Evolutionary conservation across 202 grass and related monocot species (phyloP).

Genomic region (Panicum virgatum): DNA sequence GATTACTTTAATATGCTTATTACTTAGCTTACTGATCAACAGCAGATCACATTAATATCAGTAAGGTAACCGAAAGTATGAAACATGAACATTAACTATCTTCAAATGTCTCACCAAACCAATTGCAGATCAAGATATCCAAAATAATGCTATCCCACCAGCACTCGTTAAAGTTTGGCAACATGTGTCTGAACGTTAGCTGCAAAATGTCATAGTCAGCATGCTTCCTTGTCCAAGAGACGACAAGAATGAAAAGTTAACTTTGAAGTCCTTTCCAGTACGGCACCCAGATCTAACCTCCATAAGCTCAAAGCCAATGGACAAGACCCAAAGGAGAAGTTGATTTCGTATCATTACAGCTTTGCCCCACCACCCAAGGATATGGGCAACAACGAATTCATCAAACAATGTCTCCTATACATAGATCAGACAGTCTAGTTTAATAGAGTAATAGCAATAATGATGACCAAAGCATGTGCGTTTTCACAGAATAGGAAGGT

Average conservation of each 20-base stretch:
- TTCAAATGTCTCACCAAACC: constrained; percentile 82
- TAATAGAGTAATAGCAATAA: constrained; percentile 45
- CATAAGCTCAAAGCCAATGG: constrained; percentile 98
- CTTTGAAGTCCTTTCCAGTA: neutral
- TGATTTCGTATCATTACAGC: constrained; percentile 99
- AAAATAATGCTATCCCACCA: constrained; percentile 99
- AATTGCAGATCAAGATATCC: constrained; percentile 99
- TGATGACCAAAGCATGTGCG: constrained; percentile 17
- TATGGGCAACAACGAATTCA: constrained; percentile 95
- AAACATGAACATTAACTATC: constrained; percentile 11
- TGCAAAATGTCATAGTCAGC: constrained; percentile 50
- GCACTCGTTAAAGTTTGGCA: constrained; percentile 99
- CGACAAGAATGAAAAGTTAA: constrained; percentile 22
- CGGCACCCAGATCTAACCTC: constrained; percentile 63
- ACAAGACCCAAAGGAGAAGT: constrained; percentile 89
- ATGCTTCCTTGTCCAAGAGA: constrained; percentile 23
- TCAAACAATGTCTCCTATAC: constrained; percentile 98
- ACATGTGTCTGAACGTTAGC: constrained; percentile 98
- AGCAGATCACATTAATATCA: constrained; percentile 28
- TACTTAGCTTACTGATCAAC: neutral
- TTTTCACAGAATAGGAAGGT: constrained; percentile 42
- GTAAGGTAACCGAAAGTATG: neutral
- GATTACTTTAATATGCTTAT: constrained; percentile 4
- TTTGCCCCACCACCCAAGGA: constrained; percentile 99
- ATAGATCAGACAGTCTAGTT: constrained; percentile 48